These are phyloP conservation scores for Rhizopus delemar DNA, from an alignment of 371 early-diverging fungal species.

Conservation along the genomic window DNA sequence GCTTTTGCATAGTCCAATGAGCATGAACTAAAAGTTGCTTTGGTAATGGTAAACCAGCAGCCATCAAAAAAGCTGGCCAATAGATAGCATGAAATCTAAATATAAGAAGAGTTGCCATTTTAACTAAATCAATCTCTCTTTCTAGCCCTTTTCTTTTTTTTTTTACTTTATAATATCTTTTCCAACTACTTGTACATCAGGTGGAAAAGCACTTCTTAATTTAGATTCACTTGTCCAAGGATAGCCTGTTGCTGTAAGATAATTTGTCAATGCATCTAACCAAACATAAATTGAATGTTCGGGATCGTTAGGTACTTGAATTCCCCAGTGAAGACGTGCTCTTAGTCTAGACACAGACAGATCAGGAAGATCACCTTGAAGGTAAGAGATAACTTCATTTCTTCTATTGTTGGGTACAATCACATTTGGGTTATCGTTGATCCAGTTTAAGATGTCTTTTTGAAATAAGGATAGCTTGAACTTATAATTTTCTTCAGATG, in stretches of 20 bases:
- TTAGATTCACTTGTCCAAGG: conserved; percentile 56
- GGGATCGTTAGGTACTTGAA: conserved; percentile 87
- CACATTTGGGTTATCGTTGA: conserved; percentile 57
- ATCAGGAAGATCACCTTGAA: conserved; percentile 63
- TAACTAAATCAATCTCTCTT: not conserved
- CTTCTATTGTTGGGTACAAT: conserved; percentile 67
- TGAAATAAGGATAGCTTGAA: conserved; percentile 75
- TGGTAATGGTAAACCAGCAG: conserved; percentile 79
- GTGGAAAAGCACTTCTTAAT: conserved; percentile 65
- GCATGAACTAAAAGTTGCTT: conserved; percentile 85
- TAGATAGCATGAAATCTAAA: conserved; percentile 90
- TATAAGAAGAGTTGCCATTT: not conserved
- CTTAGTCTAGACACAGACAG: conserved; percentile 86
- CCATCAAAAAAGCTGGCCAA: conserved; percentile 95
- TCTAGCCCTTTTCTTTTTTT: not conserved
- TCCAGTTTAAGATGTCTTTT: conserved; percentile 67
- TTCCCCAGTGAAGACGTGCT: conserved; percentile 87
- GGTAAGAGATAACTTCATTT: conserved; percentile 61
- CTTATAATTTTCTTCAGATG: conserved; percentile 90
- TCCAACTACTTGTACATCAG: conserved; percentile 86
- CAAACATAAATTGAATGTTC: conserved; percentile 95
- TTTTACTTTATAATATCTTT: conserved; percentile 89
- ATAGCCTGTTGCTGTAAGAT: conserved; percentile 85
- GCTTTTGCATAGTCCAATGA: conserved; percentile 87
- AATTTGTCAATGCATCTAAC: conserved; percentile 95